Percentiles rank a stretch among this genome's conserved stretches.
Evolutionary conservation across 2,329 filamentous ascomycete species (phyloP).

Genomic region (Pyrenophora seminiperda): DNA sequence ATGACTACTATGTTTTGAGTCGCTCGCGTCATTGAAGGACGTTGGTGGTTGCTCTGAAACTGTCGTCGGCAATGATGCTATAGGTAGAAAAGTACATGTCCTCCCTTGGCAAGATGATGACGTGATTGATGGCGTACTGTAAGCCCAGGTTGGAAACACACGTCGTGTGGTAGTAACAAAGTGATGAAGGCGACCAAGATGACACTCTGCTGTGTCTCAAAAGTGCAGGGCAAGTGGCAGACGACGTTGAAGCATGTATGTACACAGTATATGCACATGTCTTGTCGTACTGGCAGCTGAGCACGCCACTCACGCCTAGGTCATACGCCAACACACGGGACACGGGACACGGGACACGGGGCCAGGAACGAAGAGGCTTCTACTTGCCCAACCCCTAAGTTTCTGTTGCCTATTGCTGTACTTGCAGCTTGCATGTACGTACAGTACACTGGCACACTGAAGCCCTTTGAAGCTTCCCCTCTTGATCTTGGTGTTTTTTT

Average conservation of each 20-base stretch:
- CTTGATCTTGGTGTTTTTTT: slow-evolving; percentile 1
- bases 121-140: slow-evolving; percentile 16
- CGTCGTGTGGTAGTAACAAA: neutral
- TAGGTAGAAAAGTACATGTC: slow-evolving; percentile 1
- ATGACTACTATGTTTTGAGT: too few relatives aligned
- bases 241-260: slow-evolving; percentile 12
- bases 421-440: too few relatives aligned
- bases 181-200: neutral
- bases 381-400: slow-evolving; percentile 17
- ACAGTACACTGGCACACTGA: slow-evolving; percentile 8
- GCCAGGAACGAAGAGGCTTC: slow-evolving; percentile 25
- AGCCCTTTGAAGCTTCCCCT: slow-evolving; percentile 6
- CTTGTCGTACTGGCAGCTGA: slow-evolving; percentile 32
- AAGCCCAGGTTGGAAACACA: slow-evolving; percentile 3
- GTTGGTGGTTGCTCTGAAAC: neutral
- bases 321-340: slow-evolving; percentile 35
- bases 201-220: slow-evolving; percentile 16
- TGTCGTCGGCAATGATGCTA: neutral
- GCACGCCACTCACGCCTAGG: slow-evolving; percentile 28
- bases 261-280: slow-evolving; percentile 22
- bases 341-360: too few relatives aligned
- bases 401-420: too few relatives aligned
- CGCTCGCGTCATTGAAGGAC: neutral
- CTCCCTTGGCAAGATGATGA: slow-evolving; percentile 13
- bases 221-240: slow-evolving; percentile 6